Base-by-base conservation (phyloP, 768 basidiomycete species). In the Lactifluus echinatus region DNA sequence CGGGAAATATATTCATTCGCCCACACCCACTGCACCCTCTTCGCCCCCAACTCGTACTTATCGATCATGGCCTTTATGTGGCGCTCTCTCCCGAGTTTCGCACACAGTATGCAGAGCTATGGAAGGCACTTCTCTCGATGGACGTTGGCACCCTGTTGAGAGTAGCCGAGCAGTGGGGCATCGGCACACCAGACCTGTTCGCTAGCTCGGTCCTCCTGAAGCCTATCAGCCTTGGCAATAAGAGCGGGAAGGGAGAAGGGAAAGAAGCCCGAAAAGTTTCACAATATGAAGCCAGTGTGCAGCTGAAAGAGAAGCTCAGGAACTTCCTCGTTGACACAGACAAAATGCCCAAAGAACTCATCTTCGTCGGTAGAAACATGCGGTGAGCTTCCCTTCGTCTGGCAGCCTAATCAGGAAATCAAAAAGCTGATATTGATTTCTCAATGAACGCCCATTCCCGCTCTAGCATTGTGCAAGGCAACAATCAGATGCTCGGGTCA, bases 61-160 rank as follows among this genome's bases (percentile, higher is more conserved):
- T 97, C 64, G 94, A 97, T 67, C 94, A 97, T 67, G 94, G 94
- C 1, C 73, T 97, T 11, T 96, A 95, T 66, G 88, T 94, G 37
- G 74, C 75, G 8, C 78, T 93, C 3, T 69, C 80, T 15, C 79
- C 84, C 17, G 68, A 74, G 1, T 92, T 96, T 68, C 78, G 81
- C 60, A 72, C 76, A 31, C 81, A 94, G 55, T 95, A 93, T 75
- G 85, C 87, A 17, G 71, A 74, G 4, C 73, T 95, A 4, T 93
- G 92, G 92, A 77, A 81, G 50, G 78, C 77, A 17, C 76, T 87
- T 65, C 70, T 84, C 19, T 74, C 75, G 1, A 75, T 76, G 3
- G 82, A 87, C 66, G 82, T 78, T 66, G 68, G 70, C 14, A 72
- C 73, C 26, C 76, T 86, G 4, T 73, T 78, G 55, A 65, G 65